Base-by-base conservation (phyloP, 306 rosid genomes). In the Vicia faba region DNA sequence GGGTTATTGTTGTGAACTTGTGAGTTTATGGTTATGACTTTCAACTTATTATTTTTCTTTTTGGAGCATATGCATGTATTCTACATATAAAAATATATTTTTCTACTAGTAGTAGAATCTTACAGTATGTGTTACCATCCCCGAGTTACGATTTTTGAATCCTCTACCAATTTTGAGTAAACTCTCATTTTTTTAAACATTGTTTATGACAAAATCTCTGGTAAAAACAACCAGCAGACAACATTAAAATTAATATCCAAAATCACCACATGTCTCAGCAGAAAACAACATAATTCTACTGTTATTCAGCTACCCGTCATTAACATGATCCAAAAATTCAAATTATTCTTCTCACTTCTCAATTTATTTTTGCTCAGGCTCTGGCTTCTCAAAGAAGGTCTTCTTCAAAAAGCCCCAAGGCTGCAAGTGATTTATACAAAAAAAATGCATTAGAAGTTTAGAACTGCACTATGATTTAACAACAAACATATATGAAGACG, bases 331-430 rank as follows among this genome's bases (percentile, higher is more conserved):
- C 33, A 81, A 49, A 74, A 66, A 68, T 73, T 73, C 57, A 11
- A 54, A 74, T 49, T 35, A 56, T 10, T 69, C 53, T 10, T 61
- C 74, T 70, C 56, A 70, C 15, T 11, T 53, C 66, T 48, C 64
- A 38, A 31, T 50, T 87, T 84, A 87, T 65, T 82, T 73, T 56
- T 57, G 74, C 70, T 87, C 92, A 0, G 84, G 80, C 59, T 81
- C 82, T 23, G 75, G 91, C 82, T 89, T 89, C 86, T 89, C 88
- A 2, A 89, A 80, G 74, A 85, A 78, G 40, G 92, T 85, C 97
- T 64, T 85, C 87, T 38, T 91, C 63, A 91, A 60, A 88, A 87
- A 91, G 62, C 75, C 85, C 81, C 89, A 86, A 15, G 96, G 96
- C 96, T 88, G 85, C 72, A 66, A 67, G 79, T 49, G 29, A 72